Evolutionary conservation across 768 basidiomycete genomes (phyloP).

Genomic region (Tylopilus sp.): DNA sequence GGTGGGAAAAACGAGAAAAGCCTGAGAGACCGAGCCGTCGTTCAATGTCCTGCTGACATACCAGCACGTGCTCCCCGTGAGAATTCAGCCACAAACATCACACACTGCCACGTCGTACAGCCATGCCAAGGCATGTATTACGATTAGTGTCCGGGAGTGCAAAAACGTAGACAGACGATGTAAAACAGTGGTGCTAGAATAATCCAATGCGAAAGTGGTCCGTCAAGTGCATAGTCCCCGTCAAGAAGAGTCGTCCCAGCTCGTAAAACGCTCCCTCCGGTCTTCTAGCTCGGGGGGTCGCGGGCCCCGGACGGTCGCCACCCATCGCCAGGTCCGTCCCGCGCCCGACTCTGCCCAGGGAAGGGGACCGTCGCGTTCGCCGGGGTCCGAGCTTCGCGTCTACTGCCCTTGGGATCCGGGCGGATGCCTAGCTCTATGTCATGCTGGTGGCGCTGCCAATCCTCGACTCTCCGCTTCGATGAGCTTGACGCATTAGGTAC

Average conservation of each 20-base stretch:
- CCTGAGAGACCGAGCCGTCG: constrained; percentile 21
- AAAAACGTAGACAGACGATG: constrained; percentile 8
- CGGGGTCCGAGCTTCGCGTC: constrained; percentile 23
- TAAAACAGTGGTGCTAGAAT: constrained; percentile 12
- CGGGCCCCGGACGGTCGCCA: constrained; percentile 34
- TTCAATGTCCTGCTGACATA: constrained; percentile 20
- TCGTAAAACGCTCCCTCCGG: neutral
- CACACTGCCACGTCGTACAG: constrained; percentile 8
- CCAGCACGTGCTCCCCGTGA: constrained; percentile 32
- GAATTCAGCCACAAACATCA: constrained; percentile 24
- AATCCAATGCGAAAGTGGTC: constrained; percentile 23
- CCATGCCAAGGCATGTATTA: constrained; percentile 16
- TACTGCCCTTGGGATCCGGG: constrained; percentile 18
- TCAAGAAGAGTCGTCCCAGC: constrained; percentile 14
- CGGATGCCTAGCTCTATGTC: constrained; percentile 37
- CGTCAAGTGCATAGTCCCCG: constrained; percentile 17
- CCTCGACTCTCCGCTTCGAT: constrained; percentile 77
- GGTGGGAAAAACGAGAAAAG: constrained; percentile 44
- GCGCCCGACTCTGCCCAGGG: constrained; percentile 27
- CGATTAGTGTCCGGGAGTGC: constrained; percentile 14
- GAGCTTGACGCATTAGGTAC: constrained; percentile 32
- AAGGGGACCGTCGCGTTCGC: constrained; percentile 30
- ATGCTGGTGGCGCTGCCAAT: constrained; percentile 77
- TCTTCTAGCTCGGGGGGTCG: constrained; percentile 38
- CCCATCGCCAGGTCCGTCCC: constrained; percentile 22